Conservation (phyloP, 192 early-diverging fungal genomes). For the Coemansia brasiliensis region DNA sequence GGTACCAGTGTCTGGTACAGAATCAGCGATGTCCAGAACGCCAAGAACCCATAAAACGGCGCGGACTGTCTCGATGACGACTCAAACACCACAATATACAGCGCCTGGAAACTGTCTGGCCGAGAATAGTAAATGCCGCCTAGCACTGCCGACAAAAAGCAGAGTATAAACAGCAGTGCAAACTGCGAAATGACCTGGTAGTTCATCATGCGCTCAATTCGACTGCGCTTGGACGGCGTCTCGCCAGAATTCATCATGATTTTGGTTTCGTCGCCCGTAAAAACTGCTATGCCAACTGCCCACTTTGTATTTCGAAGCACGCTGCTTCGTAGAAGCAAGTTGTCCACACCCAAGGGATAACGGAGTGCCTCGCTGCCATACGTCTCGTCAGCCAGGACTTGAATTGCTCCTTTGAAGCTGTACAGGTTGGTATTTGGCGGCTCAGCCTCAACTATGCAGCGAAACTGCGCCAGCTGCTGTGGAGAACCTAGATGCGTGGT, state of each 20-base stretch:
- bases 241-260: slow-evolving; percentile 93
- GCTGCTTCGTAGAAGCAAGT: slow-evolving; percentile 88
- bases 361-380: background rate
- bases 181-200: slow-evolving; percentile 85
- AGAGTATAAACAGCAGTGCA: slow-evolving; percentile 71
- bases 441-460: slow-evolving; percentile 80
- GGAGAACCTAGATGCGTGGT: slow-evolving; percentile 61
- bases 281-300: slow-evolving; percentile 82
- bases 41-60: slow-evolving; percentile 64
- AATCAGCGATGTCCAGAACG: slow-evolving; percentile 83
- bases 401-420: slow-evolving; percentile 75
- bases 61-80: slow-evolving; percentile 16
- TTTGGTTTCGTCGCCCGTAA: slow-evolving; percentile 93
- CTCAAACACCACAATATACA: slow-evolving; percentile 47
- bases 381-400: background rate
- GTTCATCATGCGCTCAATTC: slow-evolving; percentile 90
- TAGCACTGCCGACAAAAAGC: slow-evolving; percentile 66
- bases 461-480: slow-evolving; percentile 59
- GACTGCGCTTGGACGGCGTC: slow-evolving; percentile 89
- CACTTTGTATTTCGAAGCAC: slow-evolving; percentile 90
- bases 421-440: slow-evolving; percentile 86
- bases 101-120: slow-evolving; percentile 51
- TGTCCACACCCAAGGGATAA: slow-evolving; percentile 67
- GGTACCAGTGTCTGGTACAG: slow-evolving; percentile 95
- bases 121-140: slow-evolving; percentile 64